Base-by-base conservation (phyloP, 163 green algal genomes). In the Scenedesmus sp. region DNA sequence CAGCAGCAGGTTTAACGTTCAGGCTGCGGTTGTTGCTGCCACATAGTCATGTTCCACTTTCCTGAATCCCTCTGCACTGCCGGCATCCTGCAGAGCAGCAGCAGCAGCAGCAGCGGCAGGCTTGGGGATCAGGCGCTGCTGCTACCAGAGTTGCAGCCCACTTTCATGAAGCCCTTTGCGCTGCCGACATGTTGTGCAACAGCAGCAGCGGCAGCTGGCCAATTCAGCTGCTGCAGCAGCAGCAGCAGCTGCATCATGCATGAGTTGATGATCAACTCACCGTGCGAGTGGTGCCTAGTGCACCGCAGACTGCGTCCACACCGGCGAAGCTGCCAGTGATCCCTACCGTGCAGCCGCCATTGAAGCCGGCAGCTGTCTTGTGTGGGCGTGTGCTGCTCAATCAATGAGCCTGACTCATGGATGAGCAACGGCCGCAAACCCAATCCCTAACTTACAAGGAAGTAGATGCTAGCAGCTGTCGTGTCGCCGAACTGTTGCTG, bases 31-130 rank as follows among this genome's bases (percentile, higher is more conserved):
- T 64, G 59, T 46, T 15, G 9, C 84, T 57, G 62, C 86, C 2
- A 97, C 95, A 56, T 96, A 97, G 0, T 95, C 84, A 9, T 94
- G 88, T 77, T 97, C 96, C 2, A 97, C 96, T 82, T 95, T 94
- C 9, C 83, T 88, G 89, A 97, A 97, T 8, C 77, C 91, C 6
- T 95, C 94, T 10, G 96, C 96, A 83, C 90, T 96, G 46, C 96
- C 67, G 55, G 86, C 86, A 70, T 74, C 86, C 86, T 84, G 67
- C 3, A 10, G 3, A 52, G 74, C n/a, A 8, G 74, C 20, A 8
- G 7, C 26, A 1, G 83, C 95, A 3, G 93, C 93, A 46, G 87
- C 34, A 0, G 94, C 93, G 10, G 88, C 34, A 46, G 34, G 34
- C 34, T 46, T 46, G 34, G 34, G 34, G 34, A 46, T 46, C 34